Conservation (phyloP, 345 rosid genomes). For the Citrus trifoliata region DNA sequence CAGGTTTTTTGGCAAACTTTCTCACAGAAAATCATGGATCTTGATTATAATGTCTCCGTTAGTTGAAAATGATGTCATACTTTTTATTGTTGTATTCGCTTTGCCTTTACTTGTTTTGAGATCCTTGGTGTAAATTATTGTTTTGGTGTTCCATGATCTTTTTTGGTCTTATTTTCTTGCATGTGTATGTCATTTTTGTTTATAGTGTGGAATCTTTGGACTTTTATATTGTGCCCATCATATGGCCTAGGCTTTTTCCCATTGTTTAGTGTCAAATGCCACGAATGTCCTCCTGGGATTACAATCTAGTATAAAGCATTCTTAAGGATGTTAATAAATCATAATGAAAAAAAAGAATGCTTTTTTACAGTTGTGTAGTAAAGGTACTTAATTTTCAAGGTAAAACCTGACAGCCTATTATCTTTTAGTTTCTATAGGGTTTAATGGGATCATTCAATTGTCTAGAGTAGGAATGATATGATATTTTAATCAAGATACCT, state of each 20-base stretch:
- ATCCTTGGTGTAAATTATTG: background rate
- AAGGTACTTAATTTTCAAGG: background rate
- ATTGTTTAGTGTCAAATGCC: background rate
- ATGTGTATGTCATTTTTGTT: background rate
- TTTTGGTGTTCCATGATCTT: background rate
- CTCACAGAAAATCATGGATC: background rate
- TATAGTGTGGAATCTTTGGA: background rate
- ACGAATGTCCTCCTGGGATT: background rate
- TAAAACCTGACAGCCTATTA: background rate
- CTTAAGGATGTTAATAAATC: background rate
- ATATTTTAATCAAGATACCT: background rate
- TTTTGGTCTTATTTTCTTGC: background rate
- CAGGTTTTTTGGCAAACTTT: slow-evolving; percentile 56
- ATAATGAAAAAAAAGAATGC: background rate
- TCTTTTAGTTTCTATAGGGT: background rate
- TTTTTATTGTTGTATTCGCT: background rate
- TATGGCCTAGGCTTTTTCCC: background rate
- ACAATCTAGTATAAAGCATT: background rate
- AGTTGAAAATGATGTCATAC: slow-evolving; percentile 11
- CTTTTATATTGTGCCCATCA: background rate
- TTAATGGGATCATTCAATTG: background rate
- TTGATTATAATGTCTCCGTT: background rate
- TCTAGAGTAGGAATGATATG: background rate
- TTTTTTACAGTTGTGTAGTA: background rate
- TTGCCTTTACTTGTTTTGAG: background rate